These are phyloP conservation scores for Penicillium silybi DNA, from an alignment of 495 filamentous ascomycete species.

Conservation along the genomic window DNA sequence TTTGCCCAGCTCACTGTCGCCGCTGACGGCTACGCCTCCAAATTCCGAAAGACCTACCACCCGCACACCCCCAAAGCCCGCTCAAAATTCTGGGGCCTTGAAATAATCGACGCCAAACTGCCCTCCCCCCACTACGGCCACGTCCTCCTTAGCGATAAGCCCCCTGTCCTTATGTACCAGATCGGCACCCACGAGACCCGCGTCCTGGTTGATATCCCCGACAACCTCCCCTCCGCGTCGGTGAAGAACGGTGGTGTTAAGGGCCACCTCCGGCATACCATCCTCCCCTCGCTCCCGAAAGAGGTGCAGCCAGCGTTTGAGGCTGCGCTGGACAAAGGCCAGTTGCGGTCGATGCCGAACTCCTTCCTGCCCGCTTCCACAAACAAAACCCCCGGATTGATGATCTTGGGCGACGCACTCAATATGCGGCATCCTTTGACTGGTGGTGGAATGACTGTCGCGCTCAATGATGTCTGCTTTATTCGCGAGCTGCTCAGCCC, in stretches of 20 bases:
- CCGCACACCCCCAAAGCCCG: slow-evolving; percentile 62
- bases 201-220: slow-evolving; percentile 85
- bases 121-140: slow-evolving; percentile 74
- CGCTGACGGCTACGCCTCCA: slow-evolving; percentile 90
- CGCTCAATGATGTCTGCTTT: slow-evolving; percentile 79
- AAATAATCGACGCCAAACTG: slow-evolving; percentile 81
- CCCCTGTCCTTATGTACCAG: slow-evolving; percentile 90
- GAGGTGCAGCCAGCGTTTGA: slow-evolving; percentile 68
- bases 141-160: slow-evolving; percentile 72
- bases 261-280: slow-evolving; percentile 68
- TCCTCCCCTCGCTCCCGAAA: slow-evolving; percentile 74
- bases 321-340: slow-evolving; percentile 68
- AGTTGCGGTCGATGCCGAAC: slow-evolving; percentile 85
- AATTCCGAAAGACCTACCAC: slow-evolving; percentile 82
- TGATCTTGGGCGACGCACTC: slow-evolving; percentile 85
- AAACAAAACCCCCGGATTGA: slow-evolving; percentile 65
- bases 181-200: slow-evolving; percentile 94
- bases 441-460: slow-evolving; percentile 94
- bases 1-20: slow-evolving; percentile 85
- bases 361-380: slow-evolving; percentile 78
- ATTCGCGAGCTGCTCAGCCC: slow-evolving; percentile 69
- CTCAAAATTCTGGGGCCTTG: slow-evolving; percentile 86
- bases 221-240: slow-evolving; percentile 67
- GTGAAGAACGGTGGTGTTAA: slow-evolving; percentile 74
- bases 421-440: slow-evolving; percentile 97